These are phyloP conservation scores for Emericellopsis cladophorae DNA, from an alignment of 2,329 filamentous ascomycete species.

Conservation along the genomic window DNA sequence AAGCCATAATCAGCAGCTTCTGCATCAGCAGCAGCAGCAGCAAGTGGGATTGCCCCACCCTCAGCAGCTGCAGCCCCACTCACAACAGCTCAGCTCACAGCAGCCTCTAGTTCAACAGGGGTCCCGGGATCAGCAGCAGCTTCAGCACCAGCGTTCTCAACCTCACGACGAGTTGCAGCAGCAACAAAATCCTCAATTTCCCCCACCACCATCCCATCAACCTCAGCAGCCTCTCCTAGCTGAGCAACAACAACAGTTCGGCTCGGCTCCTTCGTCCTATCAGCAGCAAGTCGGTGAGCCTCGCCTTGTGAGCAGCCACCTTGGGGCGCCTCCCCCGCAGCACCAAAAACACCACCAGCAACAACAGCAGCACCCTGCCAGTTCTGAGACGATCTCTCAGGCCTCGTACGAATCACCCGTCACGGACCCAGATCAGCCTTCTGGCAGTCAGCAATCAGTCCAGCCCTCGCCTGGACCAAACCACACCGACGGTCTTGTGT, in stretches of 20 bases:
- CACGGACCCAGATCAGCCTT: conserved; percentile 31
- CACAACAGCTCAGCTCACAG: neutral
- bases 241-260: conserved; percentile 19
- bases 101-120: too few species aligned
- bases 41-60: neutral
- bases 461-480: conserved; percentile 30
- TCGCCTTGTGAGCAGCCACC: conserved; percentile 16
- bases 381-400: conserved; percentile 49
- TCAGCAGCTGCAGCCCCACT: conserved; percentile 8
- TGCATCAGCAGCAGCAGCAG: conserved; percentile 17
- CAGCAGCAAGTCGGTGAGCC: conserved; percentile 18
- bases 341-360: conserved; percentile 14
- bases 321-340: conserved; percentile 15
- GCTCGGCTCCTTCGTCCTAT: conserved; percentile 6
- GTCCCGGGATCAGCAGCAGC: conserved; percentile 8
- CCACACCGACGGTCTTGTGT: conserved; percentile 22
- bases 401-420: conserved; percentile 48
- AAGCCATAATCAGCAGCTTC: conserved; percentile 1
- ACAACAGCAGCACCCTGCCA: conserved; percentile 18
- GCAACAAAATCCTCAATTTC: conserved; percentile 8
- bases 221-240: conserved; percentile 14
- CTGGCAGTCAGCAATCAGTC: conserved; percentile 26
- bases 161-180: conserved; percentile 21
- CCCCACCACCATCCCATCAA: conserved; percentile 3
- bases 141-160: conserved; percentile 9